Evolutionary conservation across 352 stramenopile species (phyloP), one percentile per base, ranked within the genome.

Genomic region (Phytophthora quininea): DNA sequence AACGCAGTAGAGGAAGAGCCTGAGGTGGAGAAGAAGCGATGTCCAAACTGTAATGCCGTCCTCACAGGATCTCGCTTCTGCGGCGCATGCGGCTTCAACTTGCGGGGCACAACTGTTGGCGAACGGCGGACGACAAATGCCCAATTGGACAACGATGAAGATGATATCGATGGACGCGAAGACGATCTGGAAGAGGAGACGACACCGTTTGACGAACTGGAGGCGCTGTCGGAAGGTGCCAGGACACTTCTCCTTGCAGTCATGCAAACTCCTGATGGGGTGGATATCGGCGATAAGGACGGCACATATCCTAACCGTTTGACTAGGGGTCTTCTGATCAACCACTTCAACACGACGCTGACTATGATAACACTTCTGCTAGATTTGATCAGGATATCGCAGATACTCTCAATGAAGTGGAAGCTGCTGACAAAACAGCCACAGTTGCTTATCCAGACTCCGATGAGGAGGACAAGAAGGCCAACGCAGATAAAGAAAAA

Each of bases 21-120:
- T 4, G 75, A 92, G 32, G 54, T 83, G 2, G 85, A 92, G 53
- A 92, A 95, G 71, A 96, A 96, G 73, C 81, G 86, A 46, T 97
- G 89, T 38, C 67, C 85, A 4, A 93, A 95, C 61, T 97, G 89
- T 74, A 77, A 79, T 15, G 88, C 88, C 10, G 87, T 97, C 59
- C 73, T 97, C 24, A 97, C 88, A 5, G 89, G 88, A 4, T 94
- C 88, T 62, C 84, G 88, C 8, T 97, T 97, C 47, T 97, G 89
- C 64, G 89, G 89, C 53, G 88, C 88, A 0, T 97, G 89, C 73
- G 89, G 89, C 11, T 91, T 91, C 64, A 97, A 97, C 45, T 65
- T 97, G 52, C 86, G 88, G 14, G 89, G 88, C 33, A 95, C 87
- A 3, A 89, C 83, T 0, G 49, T 84, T 46, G 80, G 84, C 8